These are phyloP conservation scores for Aspergillus nomiae DNA, from an alignment of 2,329 filamentous ascomycete genomes.

Conservation along the genomic window DNA sequence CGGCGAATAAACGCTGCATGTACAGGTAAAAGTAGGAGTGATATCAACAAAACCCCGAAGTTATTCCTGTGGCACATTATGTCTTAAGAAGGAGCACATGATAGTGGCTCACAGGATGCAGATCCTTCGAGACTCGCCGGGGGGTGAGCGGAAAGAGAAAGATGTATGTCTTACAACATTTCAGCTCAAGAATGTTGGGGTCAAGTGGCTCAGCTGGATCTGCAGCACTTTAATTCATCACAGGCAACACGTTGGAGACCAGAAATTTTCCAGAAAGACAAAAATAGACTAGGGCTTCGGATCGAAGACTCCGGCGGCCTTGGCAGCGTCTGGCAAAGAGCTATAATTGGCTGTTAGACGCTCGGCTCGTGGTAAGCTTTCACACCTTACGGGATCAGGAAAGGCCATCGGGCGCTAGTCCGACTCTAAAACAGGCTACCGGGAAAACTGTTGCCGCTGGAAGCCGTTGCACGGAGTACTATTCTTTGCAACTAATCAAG, in stretches of 20 bases:
- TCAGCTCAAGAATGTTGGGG: background rate
- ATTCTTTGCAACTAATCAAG: background rate
- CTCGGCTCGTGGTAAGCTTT: background rate
- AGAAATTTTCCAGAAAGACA: background rate
- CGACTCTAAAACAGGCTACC: background rate
- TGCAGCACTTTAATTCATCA: background rate
- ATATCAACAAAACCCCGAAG: background rate
- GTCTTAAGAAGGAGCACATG: background rate
- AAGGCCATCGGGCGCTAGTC: background rate
- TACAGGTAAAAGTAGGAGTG: background rate
- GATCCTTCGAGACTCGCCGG: background rate
- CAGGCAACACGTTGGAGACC: background rate
- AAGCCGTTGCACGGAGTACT: no score
- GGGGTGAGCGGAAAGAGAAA: background rate
- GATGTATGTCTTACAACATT: background rate
- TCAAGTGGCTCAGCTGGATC: background rate
- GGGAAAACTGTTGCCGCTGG: no score
- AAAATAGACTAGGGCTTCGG: background rate
- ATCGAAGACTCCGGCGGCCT: background rate
- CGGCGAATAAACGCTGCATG: conserved; percentile 5
- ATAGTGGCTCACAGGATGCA: background rate
- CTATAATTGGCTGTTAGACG: background rate
- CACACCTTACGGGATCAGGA: background rate
- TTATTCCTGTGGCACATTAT: background rate
- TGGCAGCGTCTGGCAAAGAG: no score